Evolutionary conservation across 768 basidiomycete species (phyloP).

Genomic region (Mycena haematopus): DNA sequence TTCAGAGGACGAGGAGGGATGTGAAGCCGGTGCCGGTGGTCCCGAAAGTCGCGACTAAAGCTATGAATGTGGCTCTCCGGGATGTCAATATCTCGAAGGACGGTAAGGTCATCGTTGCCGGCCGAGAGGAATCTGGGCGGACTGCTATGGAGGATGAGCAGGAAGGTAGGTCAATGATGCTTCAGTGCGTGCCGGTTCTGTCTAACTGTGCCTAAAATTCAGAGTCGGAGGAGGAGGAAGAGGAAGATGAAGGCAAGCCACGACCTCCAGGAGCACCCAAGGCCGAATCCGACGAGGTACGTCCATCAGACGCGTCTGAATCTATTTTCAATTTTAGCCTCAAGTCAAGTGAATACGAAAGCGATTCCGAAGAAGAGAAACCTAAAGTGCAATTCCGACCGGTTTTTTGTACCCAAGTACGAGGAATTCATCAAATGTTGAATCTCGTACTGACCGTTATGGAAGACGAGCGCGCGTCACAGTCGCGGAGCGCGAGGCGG

Average conservation of each 20-base stretch:
- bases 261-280: conserved; percentile 24
- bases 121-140: conserved; percentile 78
- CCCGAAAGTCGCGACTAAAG: conserved; percentile 45
- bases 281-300: conserved; percentile 37
- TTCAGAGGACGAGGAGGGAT: conserved; percentile 45
- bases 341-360: conserved; percentile 87
- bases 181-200: background rate
- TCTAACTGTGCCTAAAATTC: conserved; percentile 26
- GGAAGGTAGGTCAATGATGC: conserved; percentile 38
- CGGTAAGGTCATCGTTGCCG: conserved; percentile 82
- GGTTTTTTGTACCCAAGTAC: conserved; percentile 94
- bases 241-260: conserved; percentile 58
- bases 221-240: conserved; percentile 45
- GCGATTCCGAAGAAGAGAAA: conserved; percentile 75
- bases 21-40: conserved; percentile 42
- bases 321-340: conserved; percentile 25
- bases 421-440: background rate
- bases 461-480: conserved; percentile 78
- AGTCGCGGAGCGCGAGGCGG: conserved; percentile 69
- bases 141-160: conserved; percentile 67
- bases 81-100: conserved; percentile 83
- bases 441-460: conserved; percentile 15
- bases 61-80: conserved; percentile 77
- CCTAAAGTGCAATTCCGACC: conserved; percentile 85
- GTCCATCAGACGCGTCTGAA: conserved; percentile 7